These are phyloP conservation scores for Colletotrichum karsti DNA, from an alignment of 2,329 filamentous ascomycete species.

Conservation along the genomic window DNA sequence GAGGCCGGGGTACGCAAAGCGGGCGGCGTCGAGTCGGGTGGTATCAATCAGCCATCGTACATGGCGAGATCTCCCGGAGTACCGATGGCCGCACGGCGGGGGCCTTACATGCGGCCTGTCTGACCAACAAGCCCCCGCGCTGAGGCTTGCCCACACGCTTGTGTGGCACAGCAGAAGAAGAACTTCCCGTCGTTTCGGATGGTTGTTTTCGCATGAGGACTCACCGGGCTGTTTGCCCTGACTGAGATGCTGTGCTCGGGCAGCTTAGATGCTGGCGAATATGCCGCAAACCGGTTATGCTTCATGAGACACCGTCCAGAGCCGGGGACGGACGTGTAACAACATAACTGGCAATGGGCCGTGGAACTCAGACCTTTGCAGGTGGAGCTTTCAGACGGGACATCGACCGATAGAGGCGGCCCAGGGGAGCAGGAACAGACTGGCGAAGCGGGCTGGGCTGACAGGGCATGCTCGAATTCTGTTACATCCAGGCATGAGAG, in stretches of 20 bases:
- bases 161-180: conserved; percentile 1
- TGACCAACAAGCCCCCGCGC: neutral
- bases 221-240: neutral
- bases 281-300: neutral
- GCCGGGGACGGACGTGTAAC: neutral
- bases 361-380: neutral
- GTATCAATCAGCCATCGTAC: conserved; percentile 9
- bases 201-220: neutral
- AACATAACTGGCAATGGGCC: conserved; percentile 10
- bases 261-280: neutral
- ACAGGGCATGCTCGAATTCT: neutral
- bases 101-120: neutral
- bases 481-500: conserved; percentile 3
- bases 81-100: neutral
- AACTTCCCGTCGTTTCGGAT: neutral
- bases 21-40: conserved; percentile 5
- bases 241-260: neutral
- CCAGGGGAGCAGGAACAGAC: neutral
- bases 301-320: neutral
- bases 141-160: neutral
- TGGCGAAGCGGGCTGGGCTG: neutral
- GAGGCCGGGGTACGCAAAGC: conserved; percentile 3
- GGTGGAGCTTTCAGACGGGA: conserved; percentile 1
- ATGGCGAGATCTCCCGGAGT: conserved; percentile 8
- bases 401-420: conserved; percentile 5